Conservation (phyloP, 2,329 filamentous ascomycete species). For the Claviceps arundinis region DNA sequence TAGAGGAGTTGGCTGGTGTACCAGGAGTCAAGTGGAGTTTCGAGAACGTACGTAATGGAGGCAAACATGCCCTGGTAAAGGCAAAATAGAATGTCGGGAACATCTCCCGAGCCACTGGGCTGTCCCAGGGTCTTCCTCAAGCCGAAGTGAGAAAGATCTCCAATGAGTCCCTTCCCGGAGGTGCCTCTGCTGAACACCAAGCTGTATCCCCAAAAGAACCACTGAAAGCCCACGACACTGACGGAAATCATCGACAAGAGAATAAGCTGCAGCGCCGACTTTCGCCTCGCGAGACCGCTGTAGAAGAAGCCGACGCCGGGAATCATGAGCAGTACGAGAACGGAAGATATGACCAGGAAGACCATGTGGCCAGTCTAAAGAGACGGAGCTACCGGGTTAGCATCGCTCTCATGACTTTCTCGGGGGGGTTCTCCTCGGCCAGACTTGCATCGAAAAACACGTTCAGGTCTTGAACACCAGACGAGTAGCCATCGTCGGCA, state of each 20-base stretch:
- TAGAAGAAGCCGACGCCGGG: constrained; percentile 93
- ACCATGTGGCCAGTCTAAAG: constrained; percentile 63
- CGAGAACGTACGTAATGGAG: constrained; percentile 59
- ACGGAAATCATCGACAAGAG: constrained; percentile 75
- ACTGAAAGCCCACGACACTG: constrained; percentile 73
- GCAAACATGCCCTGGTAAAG: constrained; percentile 87
- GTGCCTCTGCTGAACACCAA: constrained; percentile 64
- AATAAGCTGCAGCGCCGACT: constrained; percentile 76
- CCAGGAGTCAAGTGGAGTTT: not conserved
- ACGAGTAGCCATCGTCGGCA: constrained; percentile 39
- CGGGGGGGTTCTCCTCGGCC: too few relatives aligned
- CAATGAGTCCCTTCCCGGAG: constrained; percentile 61
- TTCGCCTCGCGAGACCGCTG: constrained; percentile 75
- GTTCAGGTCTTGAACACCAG: constrained; percentile 56
- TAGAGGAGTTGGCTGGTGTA: too few relatives aligned
- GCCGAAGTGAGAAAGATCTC: constrained; percentile 69
- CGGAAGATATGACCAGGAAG: constrained; percentile 65
- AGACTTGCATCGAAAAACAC: constrained; percentile 62
- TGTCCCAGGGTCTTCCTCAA: constrained; percentile 63
- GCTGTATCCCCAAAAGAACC: constrained; percentile 94
- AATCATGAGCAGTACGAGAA: constrained; percentile 82
- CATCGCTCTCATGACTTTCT: not conserved
- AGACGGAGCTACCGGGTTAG: not conserved
- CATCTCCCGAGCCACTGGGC: constrained; percentile 55
- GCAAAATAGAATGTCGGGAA: constrained; percentile 75